A percentile compares a stretch with the other conserved stretches of the same genome.
These are phyloP conservation scores for Macrolepiota dolichaula DNA, from an alignment of 768 basidiomycete species.

Conservation along the genomic window DNA sequence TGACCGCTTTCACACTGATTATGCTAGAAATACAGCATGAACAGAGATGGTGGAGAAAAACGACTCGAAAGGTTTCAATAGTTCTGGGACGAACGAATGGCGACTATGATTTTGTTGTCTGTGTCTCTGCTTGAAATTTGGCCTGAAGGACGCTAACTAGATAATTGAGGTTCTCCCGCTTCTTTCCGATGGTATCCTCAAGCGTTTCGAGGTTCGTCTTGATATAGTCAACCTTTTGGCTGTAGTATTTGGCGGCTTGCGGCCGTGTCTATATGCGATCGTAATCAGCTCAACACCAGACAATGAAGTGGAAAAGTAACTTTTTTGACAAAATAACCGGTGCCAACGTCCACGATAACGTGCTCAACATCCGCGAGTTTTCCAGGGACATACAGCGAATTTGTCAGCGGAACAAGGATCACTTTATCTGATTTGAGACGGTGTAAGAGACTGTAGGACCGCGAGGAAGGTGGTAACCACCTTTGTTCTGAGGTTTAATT, in stretches of 20 bases:
- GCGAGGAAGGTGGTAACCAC: conserved; percentile 26
- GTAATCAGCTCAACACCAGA: background rate
- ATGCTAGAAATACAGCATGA: background rate
- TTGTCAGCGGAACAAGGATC: conserved; percentile 89
- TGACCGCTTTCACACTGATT: background rate
- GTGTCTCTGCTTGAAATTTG: conserved; percentile 37
- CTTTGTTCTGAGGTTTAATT: conserved; percentile 66
- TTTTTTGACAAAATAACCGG: conserved; percentile 96
- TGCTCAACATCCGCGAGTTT: conserved; percentile 78
- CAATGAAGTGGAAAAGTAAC: conserved; percentile 35
- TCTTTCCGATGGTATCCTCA: conserved; percentile 87
- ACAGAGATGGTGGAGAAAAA: background rate
- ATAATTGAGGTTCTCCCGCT: conserved; percentile 84
- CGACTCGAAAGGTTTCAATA: background rate
- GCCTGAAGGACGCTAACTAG: conserved; percentile 71
- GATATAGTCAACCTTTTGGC: conserved; percentile 77
- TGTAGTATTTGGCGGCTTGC: conserved; percentile 82
- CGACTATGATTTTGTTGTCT: conserved; percentile 4
- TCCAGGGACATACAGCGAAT: conserved; percentile 94
- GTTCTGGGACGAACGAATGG: background rate
- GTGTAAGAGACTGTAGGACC: background rate
- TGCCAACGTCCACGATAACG: conserved; percentile 94
- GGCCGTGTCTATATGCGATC: conserved; percentile 62
- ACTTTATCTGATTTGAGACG: conserved; percentile 59
- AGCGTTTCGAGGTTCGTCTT: conserved; percentile 79